Conservation (phyloP, 2,329 filamentous ascomycete genomes). For the Salinomyces thailandicus region DNA sequence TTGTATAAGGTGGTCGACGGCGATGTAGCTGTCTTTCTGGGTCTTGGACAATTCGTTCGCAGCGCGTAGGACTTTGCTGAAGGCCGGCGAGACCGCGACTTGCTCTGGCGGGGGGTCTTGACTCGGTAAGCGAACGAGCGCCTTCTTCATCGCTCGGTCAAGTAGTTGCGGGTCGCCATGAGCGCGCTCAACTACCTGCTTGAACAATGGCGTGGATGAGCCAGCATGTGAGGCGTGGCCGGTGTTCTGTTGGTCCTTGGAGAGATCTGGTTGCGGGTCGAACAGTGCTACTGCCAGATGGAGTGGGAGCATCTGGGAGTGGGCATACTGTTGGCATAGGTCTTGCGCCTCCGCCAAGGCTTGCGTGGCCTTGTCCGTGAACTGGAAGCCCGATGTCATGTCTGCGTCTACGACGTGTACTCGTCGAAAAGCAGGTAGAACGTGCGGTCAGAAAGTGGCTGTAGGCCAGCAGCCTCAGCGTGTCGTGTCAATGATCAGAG, state of each 20-base stretch:
- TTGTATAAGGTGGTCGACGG: constrained; percentile 87
- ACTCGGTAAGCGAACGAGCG: constrained; percentile 77
- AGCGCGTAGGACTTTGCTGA: constrained; percentile 71
- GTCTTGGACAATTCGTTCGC: constrained; percentile 87
- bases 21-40: constrained; percentile 93
- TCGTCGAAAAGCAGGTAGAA: background rate
- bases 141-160: constrained; percentile 83
- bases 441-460: background rate
- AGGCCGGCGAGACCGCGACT: constrained; percentile 69
- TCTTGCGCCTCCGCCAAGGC: constrained; percentile 80
- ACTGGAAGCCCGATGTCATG: constrained; percentile 74
- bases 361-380: constrained; percentile 86
- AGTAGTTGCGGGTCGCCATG: constrained; percentile 86
- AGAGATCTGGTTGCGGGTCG: constrained; percentile 60
- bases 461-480: constrained; percentile 2
- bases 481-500: background rate
- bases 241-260: constrained; percentile 64
- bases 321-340: constrained; percentile 78
- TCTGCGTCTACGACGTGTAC: constrained; percentile 18
- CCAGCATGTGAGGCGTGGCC: constrained; percentile 55
- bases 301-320: constrained; percentile 80
- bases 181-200: constrained; percentile 86
- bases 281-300: constrained; percentile 79
- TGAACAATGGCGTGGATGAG: constrained; percentile 65
- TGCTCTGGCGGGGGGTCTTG: constrained; percentile 91